Conservation (phyloP, 1,284 basidiomycete genomes). For the Tilletia indica region DNA sequence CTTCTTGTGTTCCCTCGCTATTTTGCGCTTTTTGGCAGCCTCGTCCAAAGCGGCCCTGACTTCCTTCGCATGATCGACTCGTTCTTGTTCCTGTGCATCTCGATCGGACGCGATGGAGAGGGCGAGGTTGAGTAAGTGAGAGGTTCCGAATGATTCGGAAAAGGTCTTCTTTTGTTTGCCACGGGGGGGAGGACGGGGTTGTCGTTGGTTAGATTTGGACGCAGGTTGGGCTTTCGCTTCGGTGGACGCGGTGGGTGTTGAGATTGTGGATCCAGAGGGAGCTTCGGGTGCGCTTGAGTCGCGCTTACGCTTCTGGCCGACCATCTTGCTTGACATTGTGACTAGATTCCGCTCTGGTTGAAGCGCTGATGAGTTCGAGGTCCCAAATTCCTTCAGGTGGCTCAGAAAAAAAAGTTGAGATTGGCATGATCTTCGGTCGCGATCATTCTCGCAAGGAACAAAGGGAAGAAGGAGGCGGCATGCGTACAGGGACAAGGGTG, state of each 20-base stretch:
- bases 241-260: background rate
- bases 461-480: too few species aligned
- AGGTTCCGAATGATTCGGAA: constrained; percentile 12
- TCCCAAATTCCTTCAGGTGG: too few species aligned
- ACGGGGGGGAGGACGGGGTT: background rate
- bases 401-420: too few species aligned
- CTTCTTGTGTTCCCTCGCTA: constrained; percentile 11
- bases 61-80: constrained; percentile 5
- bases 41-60: background rate
- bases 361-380: too few species aligned
- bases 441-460: too few species aligned
- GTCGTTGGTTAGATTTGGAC: background rate
- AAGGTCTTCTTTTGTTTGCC: constrained; percentile 14
- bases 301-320: background rate
- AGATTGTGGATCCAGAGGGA: background rate
- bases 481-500: too few species aligned
- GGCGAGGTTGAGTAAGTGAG: background rate
- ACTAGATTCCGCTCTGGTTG: background rate
- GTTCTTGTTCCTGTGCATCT: background rate
- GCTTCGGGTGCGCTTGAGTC: background rate
- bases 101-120: constrained; percentile 7
- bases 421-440: too few species aligned
- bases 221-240: background rate
- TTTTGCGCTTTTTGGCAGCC: background rate
- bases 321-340: background rate